Conservation (phyloP, 768 basidiomycete genomes). For the Agaricus sinodeliciosus region DNA sequence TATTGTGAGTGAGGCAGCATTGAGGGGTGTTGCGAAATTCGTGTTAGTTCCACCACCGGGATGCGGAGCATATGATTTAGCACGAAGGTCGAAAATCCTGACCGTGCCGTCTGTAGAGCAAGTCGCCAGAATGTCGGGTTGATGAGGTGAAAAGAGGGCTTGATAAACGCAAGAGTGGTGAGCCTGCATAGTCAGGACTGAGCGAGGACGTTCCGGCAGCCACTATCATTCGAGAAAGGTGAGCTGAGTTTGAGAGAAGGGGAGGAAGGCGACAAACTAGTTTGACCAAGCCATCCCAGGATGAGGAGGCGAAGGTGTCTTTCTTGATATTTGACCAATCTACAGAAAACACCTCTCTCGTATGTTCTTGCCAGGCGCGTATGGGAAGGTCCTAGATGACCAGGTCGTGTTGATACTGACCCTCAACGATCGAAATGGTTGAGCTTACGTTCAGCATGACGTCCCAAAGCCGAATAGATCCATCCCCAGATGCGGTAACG, state of each 20-base stretch:
- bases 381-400: constrained; percentile 74
- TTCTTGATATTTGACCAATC: constrained; percentile 96
- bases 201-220: constrained; percentile 76
- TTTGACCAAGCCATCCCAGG: constrained; percentile 91
- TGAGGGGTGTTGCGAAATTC: constrained; percentile 62
- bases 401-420: not conserved
- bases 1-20: constrained; percentile 67
- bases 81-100: constrained; percentile 74
- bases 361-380: constrained; percentile 91
- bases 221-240: constrained; percentile 46
- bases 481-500: constrained; percentile 84
- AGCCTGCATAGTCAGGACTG: constrained; percentile 75
- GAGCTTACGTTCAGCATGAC: constrained; percentile 68
- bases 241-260: not conserved
- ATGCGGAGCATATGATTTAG: constrained; percentile 51
- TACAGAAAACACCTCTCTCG: constrained; percentile 85
- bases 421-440: not conserved
- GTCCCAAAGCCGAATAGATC: constrained; percentile 89
- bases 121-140: constrained; percentile 72
- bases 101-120: constrained; percentile 86
- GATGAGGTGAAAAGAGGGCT: constrained; percentile 88
- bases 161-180: constrained; percentile 85
- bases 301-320: constrained; percentile 78
- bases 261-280: constrained; percentile 48
- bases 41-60: constrained; percentile 28